Conservation (phyloP, 805 yeast genomes). For the Saccharomycopsis sp. region DNA sequence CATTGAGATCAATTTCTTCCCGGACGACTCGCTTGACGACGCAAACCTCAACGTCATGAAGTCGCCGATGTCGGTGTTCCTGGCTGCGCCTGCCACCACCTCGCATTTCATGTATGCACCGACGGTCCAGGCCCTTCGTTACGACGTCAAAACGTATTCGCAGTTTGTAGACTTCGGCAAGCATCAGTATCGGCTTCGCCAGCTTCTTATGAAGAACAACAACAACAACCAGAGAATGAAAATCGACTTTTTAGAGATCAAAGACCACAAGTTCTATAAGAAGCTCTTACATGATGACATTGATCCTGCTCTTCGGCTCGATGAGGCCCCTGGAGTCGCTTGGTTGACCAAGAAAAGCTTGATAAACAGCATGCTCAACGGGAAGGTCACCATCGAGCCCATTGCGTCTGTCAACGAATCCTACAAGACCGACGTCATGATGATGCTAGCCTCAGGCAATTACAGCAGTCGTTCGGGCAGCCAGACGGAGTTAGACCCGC, state of each 20-base stretch:
- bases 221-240: conserved; percentile 5
- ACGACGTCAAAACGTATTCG: conserved; percentile 16
- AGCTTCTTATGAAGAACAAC: not conserved
- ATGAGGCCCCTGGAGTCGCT: conserved; percentile 51
- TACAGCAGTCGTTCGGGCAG: not conserved
- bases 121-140: conserved; percentile 20
- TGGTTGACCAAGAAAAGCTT: conserved; percentile 58
- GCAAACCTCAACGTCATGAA: not conserved
- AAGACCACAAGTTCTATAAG: conserved; percentile 45
- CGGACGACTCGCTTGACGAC: conserved; percentile 5
- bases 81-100: not conserved
- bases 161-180: conserved; percentile 17
- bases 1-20: conserved; percentile 7
- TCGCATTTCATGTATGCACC: conserved; percentile 20
- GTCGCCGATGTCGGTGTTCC: not conserved
- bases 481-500: not conserved
- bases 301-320: conserved; percentile 35
- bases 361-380: conserved; percentile 64
- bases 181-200: conserved; percentile 11
- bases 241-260: conserved; percentile 12
- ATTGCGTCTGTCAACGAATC: conserved; percentile 76
- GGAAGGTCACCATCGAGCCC: conserved; percentile 79
- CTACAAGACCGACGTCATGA: conserved; percentile 16
- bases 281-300: conserved; percentile 55
- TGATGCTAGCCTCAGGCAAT: not conserved